Evolutionary conservation across 2,329 filamentous ascomycete species (phyloP).

Genomic region (Pseudogymnoascus sp.): DNA sequence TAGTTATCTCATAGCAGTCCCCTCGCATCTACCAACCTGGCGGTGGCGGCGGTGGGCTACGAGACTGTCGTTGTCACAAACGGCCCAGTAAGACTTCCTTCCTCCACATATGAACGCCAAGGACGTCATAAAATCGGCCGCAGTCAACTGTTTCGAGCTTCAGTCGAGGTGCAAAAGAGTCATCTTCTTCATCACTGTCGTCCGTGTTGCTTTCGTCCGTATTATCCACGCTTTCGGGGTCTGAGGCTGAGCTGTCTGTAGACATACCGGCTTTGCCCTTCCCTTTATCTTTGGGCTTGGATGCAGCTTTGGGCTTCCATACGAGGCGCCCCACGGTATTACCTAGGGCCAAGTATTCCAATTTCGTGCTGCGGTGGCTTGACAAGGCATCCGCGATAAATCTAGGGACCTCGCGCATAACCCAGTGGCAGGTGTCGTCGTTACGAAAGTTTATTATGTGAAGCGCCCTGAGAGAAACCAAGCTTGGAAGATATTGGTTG

Average conservation of each 20-base stretch:
- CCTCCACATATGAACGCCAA: slow-evolving; percentile 49
- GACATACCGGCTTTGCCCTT: slow-evolving; percentile 20
- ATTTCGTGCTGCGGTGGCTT: slow-evolving; percentile 46
- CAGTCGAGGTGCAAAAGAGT: slow-evolving; percentile 19
- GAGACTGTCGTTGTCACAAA: slow-evolving; percentile 28
- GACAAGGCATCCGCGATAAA: slow-evolving; percentile 53
- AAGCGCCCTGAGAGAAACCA: slow-evolving; percentile 45
- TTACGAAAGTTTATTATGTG: slow-evolving; percentile 49
- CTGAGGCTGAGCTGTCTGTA: slow-evolving; percentile 16
- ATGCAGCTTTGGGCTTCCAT: slow-evolving; percentile 22
- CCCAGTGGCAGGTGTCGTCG: slow-evolving; percentile 49
- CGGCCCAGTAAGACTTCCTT: slow-evolving; percentile 45
- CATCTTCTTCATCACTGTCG: slow-evolving; percentile 31
- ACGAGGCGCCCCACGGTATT: slow-evolving; percentile 43
- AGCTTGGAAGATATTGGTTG: slow-evolving; percentile 44
- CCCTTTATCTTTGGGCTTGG: slow-evolving; percentile 21
- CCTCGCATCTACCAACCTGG: neutral
- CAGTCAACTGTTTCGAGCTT: slow-evolving; percentile 36
- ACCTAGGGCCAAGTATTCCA: slow-evolving; percentile 52
- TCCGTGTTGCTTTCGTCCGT: slow-evolving; percentile 24
- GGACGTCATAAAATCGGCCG: slow-evolving; percentile 38
- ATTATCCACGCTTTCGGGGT: slow-evolving; percentile 14
- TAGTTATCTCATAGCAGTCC: neutral
- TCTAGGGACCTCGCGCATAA: slow-evolving; percentile 49
- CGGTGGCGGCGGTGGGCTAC: neutral